Evolutionary conservation across 2,329 filamentous ascomycete genomes (phyloP), one percentile per base, ranked within the genome.

Genomic region (Ilyonectria destructans): DNA sequence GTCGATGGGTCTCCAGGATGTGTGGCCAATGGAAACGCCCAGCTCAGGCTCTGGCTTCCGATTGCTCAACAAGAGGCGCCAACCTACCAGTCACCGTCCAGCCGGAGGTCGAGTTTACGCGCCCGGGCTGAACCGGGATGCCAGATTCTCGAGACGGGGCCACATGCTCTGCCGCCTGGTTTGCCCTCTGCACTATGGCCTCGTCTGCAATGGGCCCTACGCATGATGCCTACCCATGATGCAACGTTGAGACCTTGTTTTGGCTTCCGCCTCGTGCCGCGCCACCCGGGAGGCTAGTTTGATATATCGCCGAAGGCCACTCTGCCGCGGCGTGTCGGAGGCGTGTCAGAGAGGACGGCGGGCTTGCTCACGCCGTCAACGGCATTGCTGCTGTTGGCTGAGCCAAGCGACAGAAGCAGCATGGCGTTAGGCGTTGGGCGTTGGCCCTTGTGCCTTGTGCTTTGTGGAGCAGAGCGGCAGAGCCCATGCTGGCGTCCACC

Each of bases 101-200:
- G 79, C 83, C 80, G 80, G 78, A 82, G 82, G 80, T 80, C 80
- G 81, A 80, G 77, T 81, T 85, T 88, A 88, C 83, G 86, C 87
- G 86, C 86, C 86, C 74, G 74, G 72, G 65, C 71, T 79, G 73
- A 77, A 79, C 84, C 82, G 79, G 84, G 83, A 80, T 83, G 72
- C 70, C 71, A 71, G 61, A 63, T 66, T 67, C 58, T 63, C 55
- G 40, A 58, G 67, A 64, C 26, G 37, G 49, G 54, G 49, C 52
- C 62, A 59, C 58, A 49, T 65, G 37, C 49, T 60, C 40, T 60
- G 66, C 60, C 63, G 70, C 68, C 61, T 48, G 55, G 19, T 48
- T n/a, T n/a, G 37, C 62, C 17, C 57, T 31, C 33, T 58, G n/a
- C 43, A 37, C 57, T 31, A 35, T 56, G 57, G n/a, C 65, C 48